Base-by-base conservation (phyloP, 129 eudicot species). In the Tanacetum coccineum region DNA sequence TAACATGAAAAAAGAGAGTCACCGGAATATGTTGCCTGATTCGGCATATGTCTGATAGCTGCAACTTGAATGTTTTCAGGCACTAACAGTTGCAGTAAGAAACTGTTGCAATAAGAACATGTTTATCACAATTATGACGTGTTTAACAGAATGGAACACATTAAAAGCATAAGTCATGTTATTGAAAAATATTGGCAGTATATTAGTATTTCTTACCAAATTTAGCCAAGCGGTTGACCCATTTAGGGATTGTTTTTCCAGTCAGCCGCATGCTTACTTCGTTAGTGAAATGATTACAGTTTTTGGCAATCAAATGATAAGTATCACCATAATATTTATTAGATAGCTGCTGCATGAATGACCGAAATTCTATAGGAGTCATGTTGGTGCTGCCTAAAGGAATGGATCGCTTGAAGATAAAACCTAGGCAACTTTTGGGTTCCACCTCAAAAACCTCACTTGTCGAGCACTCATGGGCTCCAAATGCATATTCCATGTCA, bases 391-490 rank as follows among this genome's bases (percentile, higher is more conserved):
- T 87, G 66, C 97, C 97, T 66, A 90, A 78, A 59, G 75, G 89
- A 19, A 90, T 81, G 28, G 97, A 80, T 28, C 87, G 78, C 68
- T 95, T 82, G 80, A 82, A 90, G 70, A 74, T 77, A 70, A 84
- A 90, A 61, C 97, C 97, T 30, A 95, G 97, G 70, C 97, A 90
- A 76, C 91, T 78, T 81, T 79, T 82, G 7, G 97, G 97, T 74
- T 90, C 95, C 74, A 90, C 97, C 77, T 90, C 95, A 70, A 90
- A 90, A 61, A 90, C 91, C 62, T 95, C 97, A 79, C 97, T 90
- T 59, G 87, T 81, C 62, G 98, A 68, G 78, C 83, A 86, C 70
- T 93, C 98, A 13, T 93, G 96, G 49, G 96, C 96, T 57, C 98
- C 98, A 81, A 76, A 93, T 40, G 87, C 98, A 73, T 88, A 93